These are phyloP conservation scores for Stellera chamaejasme DNA, from an alignment of 345 rosid genomes.

Conservation along the genomic window DNA sequence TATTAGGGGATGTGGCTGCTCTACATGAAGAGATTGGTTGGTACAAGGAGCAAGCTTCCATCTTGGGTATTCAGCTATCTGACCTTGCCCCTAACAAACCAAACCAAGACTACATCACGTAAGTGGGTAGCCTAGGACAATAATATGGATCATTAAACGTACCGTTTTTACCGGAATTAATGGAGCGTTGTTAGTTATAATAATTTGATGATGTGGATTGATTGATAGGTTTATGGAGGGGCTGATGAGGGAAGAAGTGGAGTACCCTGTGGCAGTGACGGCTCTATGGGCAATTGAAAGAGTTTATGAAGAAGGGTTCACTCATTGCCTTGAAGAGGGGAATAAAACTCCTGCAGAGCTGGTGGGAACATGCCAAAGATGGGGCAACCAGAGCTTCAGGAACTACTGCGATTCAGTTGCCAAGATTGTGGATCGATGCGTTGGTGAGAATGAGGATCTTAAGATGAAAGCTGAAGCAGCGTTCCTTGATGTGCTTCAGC, in stretches of 20 bases:
- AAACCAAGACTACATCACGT: slow-evolving; percentile 53
- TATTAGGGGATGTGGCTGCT: slow-evolving; percentile 56
- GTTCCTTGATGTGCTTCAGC: slow-evolving; percentile 47
- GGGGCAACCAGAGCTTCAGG: slow-evolving; percentile 72
- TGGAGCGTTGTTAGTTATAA: no score
- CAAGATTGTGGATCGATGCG: slow-evolving; percentile 39
- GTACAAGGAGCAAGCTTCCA: slow-evolving; percentile 71
- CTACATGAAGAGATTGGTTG: slow-evolving; percentile 63
- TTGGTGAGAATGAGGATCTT: slow-evolving; percentile 38
- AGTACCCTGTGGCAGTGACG: slow-evolving; percentile 40
- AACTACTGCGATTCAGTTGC: slow-evolving; percentile 45
- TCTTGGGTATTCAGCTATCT: slow-evolving; percentile 57
- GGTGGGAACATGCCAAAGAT: slow-evolving; percentile 56
- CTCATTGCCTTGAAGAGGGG: slow-evolving; percentile 63
- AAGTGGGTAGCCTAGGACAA: no score
- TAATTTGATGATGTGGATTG: no score
- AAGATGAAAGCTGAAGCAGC: slow-evolving; percentile 39
- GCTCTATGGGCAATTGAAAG: slow-evolving; percentile 82
- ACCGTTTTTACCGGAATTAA: no score
- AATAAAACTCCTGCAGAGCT: slow-evolving; percentile 41
- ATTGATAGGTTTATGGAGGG: slow-evolving; percentile 62
- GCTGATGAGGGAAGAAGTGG: slow-evolving; percentile 45
- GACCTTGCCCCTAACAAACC: slow-evolving; percentile 34
- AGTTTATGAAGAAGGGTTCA: slow-evolving; percentile 72
- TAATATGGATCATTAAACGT: no score